These are phyloP conservation scores for Corynespora cassiicola DNA, from an alignment of 2,329 filamentous ascomycete genomes.

Conservation along the genomic window DNA sequence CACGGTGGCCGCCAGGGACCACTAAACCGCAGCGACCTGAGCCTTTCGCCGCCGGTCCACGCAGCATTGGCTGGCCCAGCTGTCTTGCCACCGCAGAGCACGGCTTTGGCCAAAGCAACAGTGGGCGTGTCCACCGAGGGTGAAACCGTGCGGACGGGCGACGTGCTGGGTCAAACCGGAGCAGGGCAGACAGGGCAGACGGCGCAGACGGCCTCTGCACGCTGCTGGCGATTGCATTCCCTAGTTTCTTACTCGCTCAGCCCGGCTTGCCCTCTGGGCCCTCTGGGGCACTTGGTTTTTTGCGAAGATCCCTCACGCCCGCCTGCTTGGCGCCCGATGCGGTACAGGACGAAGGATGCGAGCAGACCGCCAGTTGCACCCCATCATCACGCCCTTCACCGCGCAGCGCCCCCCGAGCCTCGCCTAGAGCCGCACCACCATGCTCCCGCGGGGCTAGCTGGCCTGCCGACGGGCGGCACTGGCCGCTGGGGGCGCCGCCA, in stretches of 20 bases:
- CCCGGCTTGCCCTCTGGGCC: not conserved
- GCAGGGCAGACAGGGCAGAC: too few species aligned
- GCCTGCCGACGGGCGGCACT: too few species aligned
- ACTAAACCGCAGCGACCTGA: not conserved
- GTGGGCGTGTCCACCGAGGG: not conserved
- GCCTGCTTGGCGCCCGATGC: conserved; percentile 3
- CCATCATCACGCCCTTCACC: conserved; percentile 7
- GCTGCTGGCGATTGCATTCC: conserved; percentile 4
- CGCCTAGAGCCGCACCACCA: too few species aligned
- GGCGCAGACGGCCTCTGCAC: too few species aligned
- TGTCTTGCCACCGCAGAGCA: conserved; percentile 1
- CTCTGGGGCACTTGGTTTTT: not conserved
- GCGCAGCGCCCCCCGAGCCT: too few species aligned
- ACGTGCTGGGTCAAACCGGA: conserved; percentile 8
- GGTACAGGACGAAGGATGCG: not conserved
- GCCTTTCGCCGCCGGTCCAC: not conserved
- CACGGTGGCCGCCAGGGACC: conserved; percentile 7
- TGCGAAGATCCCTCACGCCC: conserved; percentile 6
- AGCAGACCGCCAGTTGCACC: conserved; percentile 11
- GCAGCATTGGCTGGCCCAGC: not conserved
- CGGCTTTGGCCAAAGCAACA: not conserved
- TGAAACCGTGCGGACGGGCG: not conserved
- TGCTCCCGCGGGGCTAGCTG: too few species aligned
- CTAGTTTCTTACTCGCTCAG: not conserved
- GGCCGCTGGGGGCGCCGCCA: too few species aligned